Evolutionary conservation across 73 alveolate species (phyloP).

Genomic region (Symbiodinium pilosum): DNA sequence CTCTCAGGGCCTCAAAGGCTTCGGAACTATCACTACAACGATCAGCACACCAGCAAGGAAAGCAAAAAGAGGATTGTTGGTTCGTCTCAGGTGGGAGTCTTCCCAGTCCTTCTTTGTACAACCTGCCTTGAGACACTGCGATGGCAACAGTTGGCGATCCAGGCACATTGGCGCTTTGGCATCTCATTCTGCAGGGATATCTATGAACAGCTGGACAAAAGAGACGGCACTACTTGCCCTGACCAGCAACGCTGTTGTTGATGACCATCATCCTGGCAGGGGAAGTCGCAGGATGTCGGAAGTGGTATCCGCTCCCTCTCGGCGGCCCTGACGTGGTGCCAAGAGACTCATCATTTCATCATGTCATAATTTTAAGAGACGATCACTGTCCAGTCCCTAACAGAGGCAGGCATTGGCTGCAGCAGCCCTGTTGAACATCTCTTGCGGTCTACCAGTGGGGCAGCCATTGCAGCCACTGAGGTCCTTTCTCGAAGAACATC

Average conservation of each 20-base stretch:
- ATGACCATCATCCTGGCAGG: slow-evolving; percentile 44
- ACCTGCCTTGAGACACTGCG: not conserved
- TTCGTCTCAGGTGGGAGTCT: not conserved
- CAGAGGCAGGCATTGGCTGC: no score
- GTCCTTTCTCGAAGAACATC: slow-evolving; percentile 50
- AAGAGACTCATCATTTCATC: no score
- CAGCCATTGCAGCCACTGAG: no score
- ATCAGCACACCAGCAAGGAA: no score
- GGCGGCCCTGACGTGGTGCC: no score
- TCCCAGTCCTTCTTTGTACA: not conserved
- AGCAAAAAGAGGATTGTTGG: no score
- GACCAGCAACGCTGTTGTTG: not conserved
- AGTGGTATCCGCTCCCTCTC: no score
- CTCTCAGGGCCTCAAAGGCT: slow-evolving; percentile 94
- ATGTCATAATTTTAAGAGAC: no score
- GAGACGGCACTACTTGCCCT: not conserved
- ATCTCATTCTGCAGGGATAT: not conserved
- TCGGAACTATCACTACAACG: no score
- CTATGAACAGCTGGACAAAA: not conserved
- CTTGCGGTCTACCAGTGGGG: no score
- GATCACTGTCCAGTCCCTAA: no score
- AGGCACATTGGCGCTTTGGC: not conserved
- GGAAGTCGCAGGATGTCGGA: not conserved
- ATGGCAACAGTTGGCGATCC: not conserved
- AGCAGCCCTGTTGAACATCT: no score